Conservation (phyloP, 495 filamentous ascomycete species). For the Tuber borchii region DNA sequence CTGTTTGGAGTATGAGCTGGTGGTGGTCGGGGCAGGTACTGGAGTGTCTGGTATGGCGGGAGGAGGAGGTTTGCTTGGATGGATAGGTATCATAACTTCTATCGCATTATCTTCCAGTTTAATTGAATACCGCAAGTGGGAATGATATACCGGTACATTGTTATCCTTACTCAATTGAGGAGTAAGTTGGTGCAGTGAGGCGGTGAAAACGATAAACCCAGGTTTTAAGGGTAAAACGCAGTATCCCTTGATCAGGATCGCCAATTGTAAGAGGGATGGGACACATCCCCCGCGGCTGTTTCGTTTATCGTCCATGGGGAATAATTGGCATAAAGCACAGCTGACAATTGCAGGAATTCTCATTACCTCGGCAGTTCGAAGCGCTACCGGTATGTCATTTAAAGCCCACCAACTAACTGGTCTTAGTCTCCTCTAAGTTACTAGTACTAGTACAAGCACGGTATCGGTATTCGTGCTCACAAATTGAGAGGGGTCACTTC, state of each 20-base stretch:
- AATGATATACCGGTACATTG: background rate
- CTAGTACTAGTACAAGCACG: background rate
- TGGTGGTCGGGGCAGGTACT: background rate
- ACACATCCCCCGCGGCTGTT: background rate
- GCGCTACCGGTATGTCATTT: background rate
- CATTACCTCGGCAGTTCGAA: background rate
- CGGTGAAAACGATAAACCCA: background rate
- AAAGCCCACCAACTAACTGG: background rate
- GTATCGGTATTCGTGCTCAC: background rate
- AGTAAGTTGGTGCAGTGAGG: background rate
- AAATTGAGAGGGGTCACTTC: background rate
- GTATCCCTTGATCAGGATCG: background rate
- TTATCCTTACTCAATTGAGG: background rate
- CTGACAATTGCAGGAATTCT: background rate
- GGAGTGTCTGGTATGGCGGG: background rate
- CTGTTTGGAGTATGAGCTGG: background rate
- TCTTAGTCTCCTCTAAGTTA: background rate
- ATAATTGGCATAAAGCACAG: background rate
- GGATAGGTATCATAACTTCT: background rate
- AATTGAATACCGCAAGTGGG: background rate
- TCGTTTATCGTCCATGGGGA: background rate
- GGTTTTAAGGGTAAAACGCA: background rate
- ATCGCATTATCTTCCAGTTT: background rate
- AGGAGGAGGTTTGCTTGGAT: background rate
- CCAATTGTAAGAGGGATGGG: background rate